Conservation (phyloP, 2,329 filamentous ascomycete species). For the Penicillium sp. region DNA sequence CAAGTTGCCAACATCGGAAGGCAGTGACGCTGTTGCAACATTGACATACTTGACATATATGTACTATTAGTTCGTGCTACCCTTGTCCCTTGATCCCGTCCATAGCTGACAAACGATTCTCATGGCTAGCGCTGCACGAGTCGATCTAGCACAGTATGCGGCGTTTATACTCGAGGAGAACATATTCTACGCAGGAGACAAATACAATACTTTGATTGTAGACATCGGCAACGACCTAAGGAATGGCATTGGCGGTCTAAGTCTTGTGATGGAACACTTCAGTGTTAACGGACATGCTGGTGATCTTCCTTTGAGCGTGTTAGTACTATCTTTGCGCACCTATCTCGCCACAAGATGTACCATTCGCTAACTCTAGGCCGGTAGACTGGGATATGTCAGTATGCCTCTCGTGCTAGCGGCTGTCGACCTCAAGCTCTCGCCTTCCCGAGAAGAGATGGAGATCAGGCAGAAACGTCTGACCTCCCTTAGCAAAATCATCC, state of each 20-base stretch:
- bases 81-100: not conserved
- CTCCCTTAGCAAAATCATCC: conserved; percentile 23
- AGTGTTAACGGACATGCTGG: conserved; percentile 46
- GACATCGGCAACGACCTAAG: conserved; percentile 41
- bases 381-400: conserved; percentile 26
- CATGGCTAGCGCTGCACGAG: conserved; percentile 40
- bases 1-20: not conserved
- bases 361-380: not conserved
- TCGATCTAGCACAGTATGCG: conserved; percentile 49
- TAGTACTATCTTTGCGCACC: conserved; percentile 19
- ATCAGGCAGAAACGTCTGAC: conserved; percentile 19
- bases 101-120: not conserved
- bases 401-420: conserved; percentile 30
- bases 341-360: not conserved
- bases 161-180: conserved; percentile 44
- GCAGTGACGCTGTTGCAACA: conserved; percentile 44
- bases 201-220: conserved; percentile 39
- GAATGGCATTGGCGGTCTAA: conserved; percentile 46
- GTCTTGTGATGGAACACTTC: conserved; percentile 48
- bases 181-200: conserved; percentile 35
- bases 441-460: conserved; percentile 15
- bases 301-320: conserved; percentile 50
- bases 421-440: conserved; percentile 29
- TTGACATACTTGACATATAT: conserved; percentile 52
- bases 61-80: conserved; percentile 48